These are phyloP conservation scores for Bretschneidera sinensis DNA, from an alignment of 345 rosid species.

Conservation along the genomic window DNA sequence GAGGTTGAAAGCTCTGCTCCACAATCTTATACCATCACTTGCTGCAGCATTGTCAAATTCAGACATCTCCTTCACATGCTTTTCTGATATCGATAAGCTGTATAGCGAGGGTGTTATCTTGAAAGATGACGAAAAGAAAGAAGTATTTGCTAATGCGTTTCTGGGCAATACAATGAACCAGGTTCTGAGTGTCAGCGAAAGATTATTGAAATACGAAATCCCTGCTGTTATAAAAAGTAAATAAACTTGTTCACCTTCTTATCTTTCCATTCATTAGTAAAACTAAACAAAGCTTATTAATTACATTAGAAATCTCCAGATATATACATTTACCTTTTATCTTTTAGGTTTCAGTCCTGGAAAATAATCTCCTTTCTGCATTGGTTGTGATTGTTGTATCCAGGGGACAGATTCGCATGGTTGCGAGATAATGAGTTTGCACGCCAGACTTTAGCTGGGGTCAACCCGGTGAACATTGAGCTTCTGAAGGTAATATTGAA, in stretches of 20 bases:
- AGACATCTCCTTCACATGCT: constrained; percentile 77
- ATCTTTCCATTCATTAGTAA: neutral
- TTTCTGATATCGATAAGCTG: constrained; percentile 83
- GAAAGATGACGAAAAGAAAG: constrained; percentile 39
- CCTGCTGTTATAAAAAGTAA: constrained; percentile 77
- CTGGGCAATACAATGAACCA: constrained; percentile 37
- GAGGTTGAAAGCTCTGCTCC: constrained; percentile 80
- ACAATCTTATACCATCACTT: constrained; percentile 84
- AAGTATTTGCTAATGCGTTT: constrained; percentile 16
- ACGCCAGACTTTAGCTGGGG: constrained; percentile 90
- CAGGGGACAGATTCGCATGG: constrained; percentile 96
- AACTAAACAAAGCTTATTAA: too few relatives aligned
- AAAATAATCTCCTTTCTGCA: constrained; percentile 11
- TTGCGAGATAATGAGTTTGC: constrained; percentile 87
- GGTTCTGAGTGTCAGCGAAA: constrained; percentile 48
- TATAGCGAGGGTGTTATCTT: constrained; percentile 58
- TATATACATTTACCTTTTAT: neutral
- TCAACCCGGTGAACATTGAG: constrained; percentile 83
- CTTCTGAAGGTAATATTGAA: constrained; percentile 45
- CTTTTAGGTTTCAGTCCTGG: neutral
- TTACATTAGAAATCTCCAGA: neutral
- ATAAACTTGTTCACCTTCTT: constrained; percentile 2
- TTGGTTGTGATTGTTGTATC: constrained; percentile 5
- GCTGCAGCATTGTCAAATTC: constrained; percentile 72
- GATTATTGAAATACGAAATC: constrained; percentile 61